A percentile compares a stretch with the other conserved stretches of the same genome.
Conservation (phyloP, 1,284 basidiomycete genomes). For the Ceratobasidium sp. region DNA sequence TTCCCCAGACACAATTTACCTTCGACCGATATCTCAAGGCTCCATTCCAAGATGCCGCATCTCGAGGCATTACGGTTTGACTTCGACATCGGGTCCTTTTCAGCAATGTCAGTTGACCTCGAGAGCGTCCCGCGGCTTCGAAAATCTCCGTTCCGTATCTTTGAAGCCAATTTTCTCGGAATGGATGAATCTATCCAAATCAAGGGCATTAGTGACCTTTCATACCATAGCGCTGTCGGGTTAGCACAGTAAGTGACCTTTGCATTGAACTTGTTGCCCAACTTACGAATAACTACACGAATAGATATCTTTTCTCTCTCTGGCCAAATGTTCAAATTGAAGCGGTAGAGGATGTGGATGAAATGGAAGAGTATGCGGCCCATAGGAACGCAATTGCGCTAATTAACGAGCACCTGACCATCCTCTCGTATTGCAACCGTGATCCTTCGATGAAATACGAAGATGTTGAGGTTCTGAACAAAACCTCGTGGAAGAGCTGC, state of each 20-base stretch:
- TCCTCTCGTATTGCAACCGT: not conserved
- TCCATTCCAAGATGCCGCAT: not conserved
- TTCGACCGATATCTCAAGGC: not conserved
- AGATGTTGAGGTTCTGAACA: not conserved
- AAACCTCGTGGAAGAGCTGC: not conserved
- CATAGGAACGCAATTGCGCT: not conserved
- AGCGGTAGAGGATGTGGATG: not conserved
- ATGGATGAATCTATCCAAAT: not conserved
- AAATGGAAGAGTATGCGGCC: not conserved
- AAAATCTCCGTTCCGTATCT: not conserved
- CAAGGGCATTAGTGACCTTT: not conserved
- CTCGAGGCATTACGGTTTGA: not conserved
- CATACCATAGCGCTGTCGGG: not conserved
- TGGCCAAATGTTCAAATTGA: not conserved
- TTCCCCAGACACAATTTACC: not conserved
- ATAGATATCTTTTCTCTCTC: not conserved
- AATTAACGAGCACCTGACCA: not conserved
- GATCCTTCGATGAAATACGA: conserved; percentile 3
- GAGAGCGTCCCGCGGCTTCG: not conserved
- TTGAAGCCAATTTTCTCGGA: conserved; percentile 11
- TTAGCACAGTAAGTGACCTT: not conserved
- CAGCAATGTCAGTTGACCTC: not conserved
- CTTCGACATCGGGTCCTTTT: not conserved
- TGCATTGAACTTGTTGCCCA: no score
- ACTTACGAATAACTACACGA: not conserved